Evolutionary conservation across 2,329 filamentous ascomycete genomes (phyloP).

Genomic region (Aspergillus tamarii): DNA sequence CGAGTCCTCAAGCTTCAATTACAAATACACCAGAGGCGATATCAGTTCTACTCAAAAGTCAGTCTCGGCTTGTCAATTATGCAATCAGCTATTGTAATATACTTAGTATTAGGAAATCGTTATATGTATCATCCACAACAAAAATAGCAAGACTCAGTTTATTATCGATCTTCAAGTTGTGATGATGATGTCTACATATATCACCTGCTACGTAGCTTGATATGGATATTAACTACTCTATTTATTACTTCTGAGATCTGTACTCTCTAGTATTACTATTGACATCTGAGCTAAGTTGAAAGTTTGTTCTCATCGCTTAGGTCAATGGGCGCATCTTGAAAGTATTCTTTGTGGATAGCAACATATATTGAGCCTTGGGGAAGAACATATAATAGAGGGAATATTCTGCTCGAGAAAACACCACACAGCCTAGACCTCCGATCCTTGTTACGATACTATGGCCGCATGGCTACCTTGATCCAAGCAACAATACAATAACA

Average conservation of each 20-base stretch:
- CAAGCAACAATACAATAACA: not conserved
- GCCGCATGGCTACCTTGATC: not conserved
- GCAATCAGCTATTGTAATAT: not conserved
- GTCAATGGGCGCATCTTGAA: not conserved
- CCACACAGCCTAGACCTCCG: not conserved
- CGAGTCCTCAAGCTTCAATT: too few relatives aligned
- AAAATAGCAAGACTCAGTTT: not conserved
- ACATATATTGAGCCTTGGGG: not conserved
- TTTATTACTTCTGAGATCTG: not conserved
- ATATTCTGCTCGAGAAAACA: not conserved
- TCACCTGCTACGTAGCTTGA: not conserved
- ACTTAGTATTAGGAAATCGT: not conserved
- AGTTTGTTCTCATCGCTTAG: not conserved
- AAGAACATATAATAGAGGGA: too few relatives aligned
- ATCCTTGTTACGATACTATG: not conserved
- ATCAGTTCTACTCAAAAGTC: not conserved
- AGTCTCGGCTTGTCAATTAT: not conserved
- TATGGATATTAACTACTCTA: not conserved
- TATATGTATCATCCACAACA: not conserved
- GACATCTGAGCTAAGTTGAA: not conserved
- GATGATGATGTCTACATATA: not conserved
- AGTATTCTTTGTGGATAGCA: not conserved
- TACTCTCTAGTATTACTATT: not conserved
- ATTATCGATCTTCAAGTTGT: not conserved
- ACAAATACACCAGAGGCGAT: not conserved